Evolutionary conservation across 345 rosid genomes (phyloP).

Genomic region (Syzygium aromaticum): DNA sequence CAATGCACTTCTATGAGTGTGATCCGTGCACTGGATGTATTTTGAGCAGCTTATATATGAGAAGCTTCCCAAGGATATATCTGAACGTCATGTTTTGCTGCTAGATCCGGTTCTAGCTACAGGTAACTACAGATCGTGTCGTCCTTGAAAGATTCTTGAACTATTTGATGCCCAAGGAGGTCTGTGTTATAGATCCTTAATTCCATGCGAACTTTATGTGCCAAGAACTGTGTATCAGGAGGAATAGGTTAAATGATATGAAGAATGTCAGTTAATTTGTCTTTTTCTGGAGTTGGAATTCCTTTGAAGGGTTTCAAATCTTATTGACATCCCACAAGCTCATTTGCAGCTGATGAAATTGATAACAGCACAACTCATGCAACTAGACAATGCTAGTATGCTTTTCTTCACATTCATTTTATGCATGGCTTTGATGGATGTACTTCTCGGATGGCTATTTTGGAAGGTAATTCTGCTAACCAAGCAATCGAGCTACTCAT

Average conservation of each 20-base stretch:
- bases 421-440: background rate
- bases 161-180: background rate
- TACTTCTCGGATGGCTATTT: background rate
- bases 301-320: background rate
- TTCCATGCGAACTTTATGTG: background rate
- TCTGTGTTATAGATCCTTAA: background rate
- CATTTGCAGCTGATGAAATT: background rate
- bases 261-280: background rate
- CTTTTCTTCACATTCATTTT: background rate
- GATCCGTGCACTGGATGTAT: background rate
- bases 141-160: background rate
- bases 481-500: conserved; percentile 87
- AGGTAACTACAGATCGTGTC: conserved; percentile 29
- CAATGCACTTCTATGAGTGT: background rate
- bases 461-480: conserved; percentile 87
- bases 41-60: conserved; percentile 80
- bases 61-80: conserved; percentile 94
- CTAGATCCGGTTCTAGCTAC: conserved; percentile 96
- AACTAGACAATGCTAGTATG: background rate
- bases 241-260: background rate
- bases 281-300: background rate
- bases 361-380: background rate
- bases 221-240: background rate
- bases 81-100: conserved; percentile 93
- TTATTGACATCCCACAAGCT: background rate